phyloP scores from a whole-genome alignment of 768 basidiomycete genomes.

The Nidula microcarpa region DNA sequence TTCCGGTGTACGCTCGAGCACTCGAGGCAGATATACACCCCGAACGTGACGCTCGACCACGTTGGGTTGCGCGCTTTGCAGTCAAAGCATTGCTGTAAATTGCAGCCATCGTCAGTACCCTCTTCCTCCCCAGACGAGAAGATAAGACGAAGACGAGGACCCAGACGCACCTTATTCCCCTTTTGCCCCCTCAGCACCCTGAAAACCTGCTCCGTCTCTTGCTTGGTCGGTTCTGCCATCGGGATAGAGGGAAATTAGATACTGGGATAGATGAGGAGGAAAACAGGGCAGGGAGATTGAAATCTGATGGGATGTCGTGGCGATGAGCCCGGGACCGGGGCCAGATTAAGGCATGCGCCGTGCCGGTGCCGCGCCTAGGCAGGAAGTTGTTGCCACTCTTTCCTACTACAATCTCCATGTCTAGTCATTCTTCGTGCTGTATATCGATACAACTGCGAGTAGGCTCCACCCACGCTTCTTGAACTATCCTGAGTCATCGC shows the following conservation, averaged over 20 bases:
- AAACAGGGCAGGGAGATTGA: background rate
- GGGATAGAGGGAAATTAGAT: slow-evolving; percentile 10
- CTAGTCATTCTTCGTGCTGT: too few relatives aligned
- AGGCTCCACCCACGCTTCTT: too few relatives aligned
- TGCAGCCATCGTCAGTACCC: background rate
- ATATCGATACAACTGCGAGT: too few relatives aligned
- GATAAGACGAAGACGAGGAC: background rate
- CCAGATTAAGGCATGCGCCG: too few relatives aligned
- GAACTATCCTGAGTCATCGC: too few relatives aligned
- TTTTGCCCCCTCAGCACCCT: slow-evolving; percentile 79
- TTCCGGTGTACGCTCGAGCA: slow-evolving; percentile 95
- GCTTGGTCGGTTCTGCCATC: slow-evolving; percentile 79
- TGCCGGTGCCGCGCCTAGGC: too few relatives aligned
- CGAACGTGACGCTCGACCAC: slow-evolving; percentile 96
- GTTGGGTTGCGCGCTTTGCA: slow-evolving; percentile 95
- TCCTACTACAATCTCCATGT: too few relatives aligned
- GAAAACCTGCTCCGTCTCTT: slow-evolving; percentile 86
- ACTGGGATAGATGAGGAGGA: slow-evolving; percentile 27
- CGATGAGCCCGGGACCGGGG: too few relatives aligned
- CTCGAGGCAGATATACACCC: slow-evolving; percentile 95
- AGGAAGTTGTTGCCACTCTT: too few relatives aligned
- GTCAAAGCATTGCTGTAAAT: slow-evolving; percentile 72
- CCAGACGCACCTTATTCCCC: slow-evolving; percentile 69
- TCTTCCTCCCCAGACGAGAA: background rate
- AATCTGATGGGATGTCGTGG: too few relatives aligned